phyloP scores from a whole-genome alignment of 495 filamentous ascomycete genomes.

The Echria macrotheca region DNA sequence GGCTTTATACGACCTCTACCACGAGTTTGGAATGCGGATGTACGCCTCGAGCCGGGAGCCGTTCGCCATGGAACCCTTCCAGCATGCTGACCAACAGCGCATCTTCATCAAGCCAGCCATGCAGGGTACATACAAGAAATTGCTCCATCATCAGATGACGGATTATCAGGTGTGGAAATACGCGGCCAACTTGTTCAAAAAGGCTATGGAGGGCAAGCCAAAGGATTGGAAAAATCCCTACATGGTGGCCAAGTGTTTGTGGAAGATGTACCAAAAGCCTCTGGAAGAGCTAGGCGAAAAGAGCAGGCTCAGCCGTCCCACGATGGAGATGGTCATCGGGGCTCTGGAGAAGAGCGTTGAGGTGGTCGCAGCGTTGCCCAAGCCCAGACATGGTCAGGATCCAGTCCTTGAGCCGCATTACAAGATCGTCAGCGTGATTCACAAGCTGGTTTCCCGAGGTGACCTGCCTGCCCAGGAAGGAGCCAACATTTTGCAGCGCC shows the following conservation, averaged over 20 bases:
- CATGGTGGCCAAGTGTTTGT: slow-evolving; percentile 88
- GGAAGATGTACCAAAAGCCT: slow-evolving; percentile 79
- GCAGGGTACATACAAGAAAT: slow-evolving; percentile 67
- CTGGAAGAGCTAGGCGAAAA: slow-evolving; percentile 46
- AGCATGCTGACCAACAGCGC: slow-evolving; percentile 65
- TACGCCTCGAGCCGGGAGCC: slow-evolving; percentile 90
- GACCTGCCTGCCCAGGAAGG: slow-evolving; percentile 40
- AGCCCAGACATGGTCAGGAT: slow-evolving; percentile 72
- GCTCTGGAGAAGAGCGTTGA: slow-evolving; percentile 66
- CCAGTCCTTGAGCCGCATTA: slow-evolving; percentile 94
- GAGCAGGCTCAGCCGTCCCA: slow-evolving; percentile 36
- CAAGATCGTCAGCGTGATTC: slow-evolving; percentile 80
- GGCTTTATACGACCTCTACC: slow-evolving; percentile 76
- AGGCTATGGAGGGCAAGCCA: slow-evolving; percentile 66
- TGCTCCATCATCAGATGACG: slow-evolving; percentile 66
- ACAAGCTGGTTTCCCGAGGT: slow-evolving; percentile 66
- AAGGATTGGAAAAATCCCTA: slow-evolving; percentile 88
- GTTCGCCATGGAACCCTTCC: slow-evolving; percentile 82
- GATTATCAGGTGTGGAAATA: slow-evolving; percentile 81
- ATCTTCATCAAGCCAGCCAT: slow-evolving; percentile 64
- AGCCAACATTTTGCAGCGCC: slow-evolving; percentile 39
- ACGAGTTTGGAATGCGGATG: slow-evolving; percentile 82
- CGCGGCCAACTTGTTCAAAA: slow-evolving; percentile 70
- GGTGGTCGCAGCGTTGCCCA: slow-evolving; percentile 56
- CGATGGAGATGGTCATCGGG: slow-evolving; percentile 57